These are phyloP conservation scores for Sclerotinia spermophila DNA, from an alignment of 2,329 filamentous ascomycete genomes.

Conservation along the genomic window DNA sequence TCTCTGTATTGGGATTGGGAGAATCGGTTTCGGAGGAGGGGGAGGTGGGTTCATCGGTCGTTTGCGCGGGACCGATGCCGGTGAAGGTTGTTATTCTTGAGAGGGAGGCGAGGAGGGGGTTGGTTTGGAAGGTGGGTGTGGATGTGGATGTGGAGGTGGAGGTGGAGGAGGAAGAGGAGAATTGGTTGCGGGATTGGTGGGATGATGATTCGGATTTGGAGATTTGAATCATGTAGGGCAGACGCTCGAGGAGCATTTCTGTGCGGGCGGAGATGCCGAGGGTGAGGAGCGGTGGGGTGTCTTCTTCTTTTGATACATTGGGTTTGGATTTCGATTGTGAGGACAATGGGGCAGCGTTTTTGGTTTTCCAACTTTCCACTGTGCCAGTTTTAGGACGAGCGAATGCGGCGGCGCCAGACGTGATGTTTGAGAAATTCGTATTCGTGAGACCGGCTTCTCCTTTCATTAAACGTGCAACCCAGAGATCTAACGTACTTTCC, in stretches of 20 bases:
- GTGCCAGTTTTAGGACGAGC: slow-evolving; percentile 41
- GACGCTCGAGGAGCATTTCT: slow-evolving; percentile 76
- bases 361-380: slow-evolving; percentile 37
- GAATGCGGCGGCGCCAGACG: slow-evolving; percentile 49
- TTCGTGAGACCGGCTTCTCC: slow-evolving; percentile 42
- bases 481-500: slow-evolving; percentile 67
- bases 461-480: slow-evolving; percentile 58
- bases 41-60: slow-evolving; percentile 38
- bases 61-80: slow-evolving; percentile 5
- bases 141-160: neutral
- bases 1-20: slow-evolving; percentile 36
- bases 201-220: slow-evolving; percentile 33
- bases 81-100: slow-evolving; percentile 4
- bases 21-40: slow-evolving; percentile 37
- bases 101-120: slow-evolving; percentile 2
- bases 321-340: neutral
- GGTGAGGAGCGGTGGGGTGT: slow-evolving; percentile 47
- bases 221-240: slow-evolving; percentile 81
- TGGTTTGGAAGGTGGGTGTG: neutral
- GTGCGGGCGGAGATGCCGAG: slow-evolving; percentile 61
- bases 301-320: slow-evolving; percentile 22
- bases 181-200: too few species aligned
- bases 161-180: slow-evolving; percentile 12
- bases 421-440: slow-evolving; percentile 39
- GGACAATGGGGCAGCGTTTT: neutral